These are phyloP conservation scores for Xanthoconium purpureum DNA, from an alignment of 768 basidiomycete genomes.

Conservation along the genomic window DNA sequence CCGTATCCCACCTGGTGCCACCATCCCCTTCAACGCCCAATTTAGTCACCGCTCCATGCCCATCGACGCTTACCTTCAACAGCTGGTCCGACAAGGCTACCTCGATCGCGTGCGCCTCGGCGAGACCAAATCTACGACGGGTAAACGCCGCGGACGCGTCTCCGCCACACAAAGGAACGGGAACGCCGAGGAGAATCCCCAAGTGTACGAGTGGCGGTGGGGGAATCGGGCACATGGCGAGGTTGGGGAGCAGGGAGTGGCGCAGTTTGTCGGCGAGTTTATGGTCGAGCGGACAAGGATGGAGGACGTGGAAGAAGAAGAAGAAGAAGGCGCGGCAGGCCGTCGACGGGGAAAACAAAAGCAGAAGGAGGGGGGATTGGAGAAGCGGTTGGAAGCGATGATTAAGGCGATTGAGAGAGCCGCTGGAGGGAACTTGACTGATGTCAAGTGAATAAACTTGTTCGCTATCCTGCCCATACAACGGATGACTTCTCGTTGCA, in stretches of 20 bases:
- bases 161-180: slow-evolving; percentile 37
- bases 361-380: slow-evolving; percentile 12
- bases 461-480: too few relatives aligned
- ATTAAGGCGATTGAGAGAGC: slow-evolving; percentile 26
- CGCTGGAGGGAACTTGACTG: slow-evolving; percentile 52
- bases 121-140: slow-evolving; percentile 41
- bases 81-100: slow-evolving; percentile 69
- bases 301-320: slow-evolving; percentile 18
- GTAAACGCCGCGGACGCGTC: slow-evolving; percentile 57
- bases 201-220: slow-evolving; percentile 78
- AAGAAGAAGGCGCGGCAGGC: slow-evolving; percentile 3
- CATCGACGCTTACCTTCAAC: slow-evolving; percentile 63
- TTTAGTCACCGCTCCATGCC: slow-evolving; percentile 50
- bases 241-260: slow-evolving; percentile 75
- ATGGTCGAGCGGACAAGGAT: slow-evolving; percentile 43
- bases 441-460: too few relatives aligned
- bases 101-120: slow-evolving; percentile 65
- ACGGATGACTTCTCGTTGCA: too few relatives aligned
- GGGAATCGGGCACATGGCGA: slow-evolving; percentile 77
- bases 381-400: slow-evolving; percentile 31
- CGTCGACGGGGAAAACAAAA: slow-evolving; percentile 19
- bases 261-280: slow-evolving; percentile 75
- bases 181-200: slow-evolving; percentile 10
- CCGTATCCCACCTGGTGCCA: slow-evolving; percentile 48
- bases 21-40: slow-evolving; percentile 50